A percentile compares a stretch with the other conserved stretches of the same genome.
Evolutionary conservation across 768 basidiomycete genomes (phyloP).

Genomic region (Crassisporium funariophilum): DNA sequence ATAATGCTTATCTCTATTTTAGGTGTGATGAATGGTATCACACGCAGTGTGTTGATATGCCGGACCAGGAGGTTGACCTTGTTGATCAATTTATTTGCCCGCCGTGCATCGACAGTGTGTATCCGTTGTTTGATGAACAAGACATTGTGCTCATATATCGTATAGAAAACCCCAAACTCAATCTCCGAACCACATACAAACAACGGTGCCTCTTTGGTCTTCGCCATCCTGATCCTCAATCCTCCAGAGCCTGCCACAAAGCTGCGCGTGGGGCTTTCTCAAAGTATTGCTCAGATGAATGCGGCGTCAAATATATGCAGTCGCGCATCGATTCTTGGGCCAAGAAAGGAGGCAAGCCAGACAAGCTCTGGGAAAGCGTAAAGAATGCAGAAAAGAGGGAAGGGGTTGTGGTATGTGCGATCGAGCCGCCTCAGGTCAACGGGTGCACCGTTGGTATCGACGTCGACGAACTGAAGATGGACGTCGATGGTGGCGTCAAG

Average conservation of each 20-base stretch:
- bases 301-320: conserved; percentile 76
- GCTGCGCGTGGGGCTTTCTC: conserved; percentile 82
- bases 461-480: conserved; percentile 16
- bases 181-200: conserved; percentile 77
- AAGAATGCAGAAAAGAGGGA: conserved; percentile 70
- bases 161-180: conserved; percentile 59
- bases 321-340: conserved; percentile 63
- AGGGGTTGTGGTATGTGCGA: conserved; percentile 59
- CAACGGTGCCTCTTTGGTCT: conserved; percentile 73
- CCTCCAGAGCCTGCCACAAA: conserved; percentile 72
- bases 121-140: neutral
- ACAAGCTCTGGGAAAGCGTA: conserved; percentile 73
- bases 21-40: conserved; percentile 98
- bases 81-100: conserved; percentile 95
- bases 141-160: conserved; percentile 5
- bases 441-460: neutral
- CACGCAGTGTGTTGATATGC: conserved; percentile 80
- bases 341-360: conserved; percentile 62
- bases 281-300: conserved; percentile 91
- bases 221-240: conserved; percentile 61
- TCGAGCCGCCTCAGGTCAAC: conserved; percentile 25
- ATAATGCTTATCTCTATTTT: conserved; percentile 1
- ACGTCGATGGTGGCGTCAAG: conserved; percentile 25
- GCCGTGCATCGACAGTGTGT: conserved; percentile 72
- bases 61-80: conserved; percentile 79